Conservation (phyloP, 129 eudicot genomes). For the Arctium lappa region DNA sequence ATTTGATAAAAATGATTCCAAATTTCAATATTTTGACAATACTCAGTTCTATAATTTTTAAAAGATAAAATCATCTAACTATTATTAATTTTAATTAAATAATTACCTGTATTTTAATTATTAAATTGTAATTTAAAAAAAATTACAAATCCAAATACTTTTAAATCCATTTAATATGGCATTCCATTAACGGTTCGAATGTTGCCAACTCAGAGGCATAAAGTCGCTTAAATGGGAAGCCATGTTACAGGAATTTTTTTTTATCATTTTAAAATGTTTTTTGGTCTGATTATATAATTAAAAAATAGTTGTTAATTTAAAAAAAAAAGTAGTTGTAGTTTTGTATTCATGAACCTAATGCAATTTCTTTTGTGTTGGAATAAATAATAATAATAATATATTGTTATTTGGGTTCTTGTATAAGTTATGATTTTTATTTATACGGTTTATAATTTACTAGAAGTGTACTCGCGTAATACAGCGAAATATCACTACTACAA, state of each 20-base stretch:
- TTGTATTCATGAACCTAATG: slow-evolving; percentile 7
- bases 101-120: not conserved
- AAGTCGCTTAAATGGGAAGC: slow-evolving; percentile 19
- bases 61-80: not conserved
- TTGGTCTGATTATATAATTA: not conserved
- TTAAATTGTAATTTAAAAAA: not conserved
- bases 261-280: not conserved
- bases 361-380: not conserved
- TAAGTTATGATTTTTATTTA: no score
- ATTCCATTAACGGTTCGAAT: not conserved
- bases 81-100: not conserved
- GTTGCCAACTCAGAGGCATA: slow-evolving; percentile 18
- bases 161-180: not conserved
- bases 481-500: no score
- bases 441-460: no score
- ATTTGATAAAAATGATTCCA: not conserved
- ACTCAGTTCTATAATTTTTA: no score
- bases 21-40: no score
- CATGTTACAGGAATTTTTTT: not conserved
- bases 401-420: no score
- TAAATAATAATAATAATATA: no score
- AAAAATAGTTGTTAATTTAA: not conserved
- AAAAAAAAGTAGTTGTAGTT: not conserved
- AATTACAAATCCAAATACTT: not conserved
- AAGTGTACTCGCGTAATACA: no score